These are phyloP conservation scores for Elsinoe perseae DNA, from an alignment of 2,329 filamentous ascomycete genomes.

Conservation along the genomic window DNA sequence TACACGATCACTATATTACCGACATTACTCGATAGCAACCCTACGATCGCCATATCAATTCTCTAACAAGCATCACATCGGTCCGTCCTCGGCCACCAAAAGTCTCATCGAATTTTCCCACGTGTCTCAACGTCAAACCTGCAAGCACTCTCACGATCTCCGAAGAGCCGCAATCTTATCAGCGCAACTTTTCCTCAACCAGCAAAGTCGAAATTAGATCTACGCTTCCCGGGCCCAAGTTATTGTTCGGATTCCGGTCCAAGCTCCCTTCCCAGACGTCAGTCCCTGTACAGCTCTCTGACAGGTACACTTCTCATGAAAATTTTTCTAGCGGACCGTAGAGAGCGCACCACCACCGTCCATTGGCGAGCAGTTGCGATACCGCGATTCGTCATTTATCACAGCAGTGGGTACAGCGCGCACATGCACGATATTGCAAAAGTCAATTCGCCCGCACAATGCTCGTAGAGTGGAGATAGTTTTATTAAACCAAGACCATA, in stretches of 20 bases:
- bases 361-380: not conserved
- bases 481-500: not conserved
- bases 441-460: conserved; percentile 1
- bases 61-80: not conserved
- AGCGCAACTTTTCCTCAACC: not conserved
- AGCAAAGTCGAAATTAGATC: not conserved
- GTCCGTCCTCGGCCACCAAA: not conserved
- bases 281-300: not conserved
- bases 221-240: not conserved
- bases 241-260: not conserved
- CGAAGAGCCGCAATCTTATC: conserved; percentile 3
- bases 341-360: not conserved
- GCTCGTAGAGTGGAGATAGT: conserved; percentile 2
- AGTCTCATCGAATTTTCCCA: not conserved
- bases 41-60: not conserved
- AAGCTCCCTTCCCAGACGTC: not conserved
- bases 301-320: not conserved
- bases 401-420: not conserved
- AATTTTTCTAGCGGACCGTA: not conserved
- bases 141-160: not conserved
- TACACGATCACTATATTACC: too few relatives aligned
- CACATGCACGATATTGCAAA: not conserved
- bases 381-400: not conserved
- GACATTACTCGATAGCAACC: too few relatives aligned
- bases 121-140: not conserved